Evolutionary conservation across 2,329 filamentous ascomycete genomes (phyloP), one percentile per base, ranked within the genome.

Genomic region (Furcasterigmium sp.): DNA sequence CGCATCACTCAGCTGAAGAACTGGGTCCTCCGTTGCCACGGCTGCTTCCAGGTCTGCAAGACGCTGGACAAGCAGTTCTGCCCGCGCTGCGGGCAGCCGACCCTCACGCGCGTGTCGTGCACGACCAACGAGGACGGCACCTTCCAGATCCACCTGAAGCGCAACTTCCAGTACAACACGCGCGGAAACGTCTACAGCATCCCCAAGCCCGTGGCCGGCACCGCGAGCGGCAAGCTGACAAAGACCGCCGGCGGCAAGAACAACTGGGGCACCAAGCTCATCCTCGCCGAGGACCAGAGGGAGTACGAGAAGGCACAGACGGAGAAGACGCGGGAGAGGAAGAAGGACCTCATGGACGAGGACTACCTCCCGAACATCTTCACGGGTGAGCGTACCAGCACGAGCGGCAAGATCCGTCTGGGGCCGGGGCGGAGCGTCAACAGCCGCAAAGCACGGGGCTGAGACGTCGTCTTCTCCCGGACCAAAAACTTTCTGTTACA

Each of bases 111-210:
- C 49, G 86, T 91, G 0, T 85, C 85, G 19, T 96, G 91, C 74
- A 86, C 85, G 21, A 96, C 90, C 4, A 84, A 91, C 56, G 72
- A 81, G 20, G 77, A 82, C 40, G 93, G 93, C 41, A 80, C 84
- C 54, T 94, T 96, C 69, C 82, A 78, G 46, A 67, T 98, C 46
- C 87, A 96, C 60, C 72, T 98, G 46, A 95, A 95, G 73, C 84
- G 83, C 65, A 95, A 95, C 64, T 95, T 93, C 73, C 89, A 96
- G 67, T 95, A 85, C 84, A 97, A 95, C 67, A 95, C 85, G 53
- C 78, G 91, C 19, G 93, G 93, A 41, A 93, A 96, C 63, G 80
- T 88, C 29, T 98, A 85, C 71, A 94, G 89, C 61, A 82, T 98
- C 36, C 93, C 93, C 2, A 97, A 96, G 69, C 87, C 93, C 0